These are phyloP conservation scores for Cercospora brassicicola DNA, from an alignment of 2,329 filamentous ascomycete species.

Conservation along the genomic window DNA sequence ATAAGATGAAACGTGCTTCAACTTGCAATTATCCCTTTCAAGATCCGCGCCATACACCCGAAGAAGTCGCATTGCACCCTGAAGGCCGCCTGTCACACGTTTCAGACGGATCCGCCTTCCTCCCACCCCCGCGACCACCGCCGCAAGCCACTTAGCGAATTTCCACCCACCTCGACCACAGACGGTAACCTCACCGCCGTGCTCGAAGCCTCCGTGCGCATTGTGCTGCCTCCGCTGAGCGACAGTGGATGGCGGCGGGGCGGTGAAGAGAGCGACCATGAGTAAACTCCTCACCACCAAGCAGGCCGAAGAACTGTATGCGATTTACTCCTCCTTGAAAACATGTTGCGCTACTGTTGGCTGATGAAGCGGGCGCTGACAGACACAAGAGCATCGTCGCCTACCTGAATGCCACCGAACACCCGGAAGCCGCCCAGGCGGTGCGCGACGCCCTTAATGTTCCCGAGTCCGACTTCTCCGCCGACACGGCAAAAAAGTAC, in stretches of 20 bases:
- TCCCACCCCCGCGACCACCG: neutral
- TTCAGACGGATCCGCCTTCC: neutral
- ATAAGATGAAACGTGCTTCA: neutral
- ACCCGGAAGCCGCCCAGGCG: constrained; percentile 67
- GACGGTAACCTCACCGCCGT: neutral
- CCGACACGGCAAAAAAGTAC: constrained; percentile 86
- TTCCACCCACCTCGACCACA: neutral
- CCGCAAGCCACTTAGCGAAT: neutral
- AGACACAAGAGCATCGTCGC: constrained; percentile 94
- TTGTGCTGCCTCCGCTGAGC: constrained; percentile 12
- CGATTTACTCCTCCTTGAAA: constrained; percentile 31
- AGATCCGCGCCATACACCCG: neutral
- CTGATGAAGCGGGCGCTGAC: constrained; percentile 38
- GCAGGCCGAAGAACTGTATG: constrained; percentile 87
- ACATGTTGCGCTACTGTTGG: constrained; percentile 21
- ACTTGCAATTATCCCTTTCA: neutral
- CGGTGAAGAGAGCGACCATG: constrained; percentile 54
- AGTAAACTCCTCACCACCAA: constrained; percentile 72
- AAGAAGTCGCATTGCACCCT: neutral
- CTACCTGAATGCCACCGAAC: constrained; percentile 74
- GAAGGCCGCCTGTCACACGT: neutral
- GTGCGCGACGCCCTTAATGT: constrained; percentile 77
- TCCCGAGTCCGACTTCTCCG: constrained; percentile 67
- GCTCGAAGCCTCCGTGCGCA: neutral
- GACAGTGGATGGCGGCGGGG: constrained; percentile 18